A percentile compares a stretch with the other conserved stretches of the same genome.
Evolutionary conservation across 2,329 filamentous ascomycete genomes (phyloP).

Genomic region (Aspergillus intermedius): DNA sequence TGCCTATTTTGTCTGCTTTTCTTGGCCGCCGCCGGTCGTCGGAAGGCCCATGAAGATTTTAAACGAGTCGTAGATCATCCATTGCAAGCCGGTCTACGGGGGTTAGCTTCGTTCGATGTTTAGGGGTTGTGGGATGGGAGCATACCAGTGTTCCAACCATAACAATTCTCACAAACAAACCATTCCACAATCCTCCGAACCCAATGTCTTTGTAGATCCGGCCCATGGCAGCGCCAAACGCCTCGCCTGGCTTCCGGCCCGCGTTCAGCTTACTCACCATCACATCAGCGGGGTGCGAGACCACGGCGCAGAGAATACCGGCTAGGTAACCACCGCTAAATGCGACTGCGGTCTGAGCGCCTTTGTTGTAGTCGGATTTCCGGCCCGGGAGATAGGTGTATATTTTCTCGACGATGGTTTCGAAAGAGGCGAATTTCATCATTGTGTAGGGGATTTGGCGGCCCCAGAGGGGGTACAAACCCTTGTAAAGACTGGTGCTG

Average conservation of each 20-base stretch:
- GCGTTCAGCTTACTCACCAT: constrained; percentile 92
- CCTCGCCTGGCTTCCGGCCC: constrained; percentile 67
- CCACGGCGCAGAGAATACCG: constrained; percentile 79
- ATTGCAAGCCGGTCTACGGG: constrained; percentile 13
- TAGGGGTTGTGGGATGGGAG: constrained; percentile 18
- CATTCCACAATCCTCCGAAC: constrained; percentile 86
- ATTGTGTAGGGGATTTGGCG: constrained; percentile 87
- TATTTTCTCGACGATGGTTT: constrained; percentile 81
- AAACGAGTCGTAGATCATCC: constrained; percentile 58
- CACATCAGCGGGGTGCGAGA: constrained; percentile 75
- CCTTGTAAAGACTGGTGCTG: constrained; percentile 66
- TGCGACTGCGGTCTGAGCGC: constrained; percentile 75
- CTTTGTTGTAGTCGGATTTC: constrained; percentile 75
- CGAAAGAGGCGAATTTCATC: constrained; percentile 92
- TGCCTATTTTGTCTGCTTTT: neutral
- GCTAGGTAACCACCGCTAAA: constrained; percentile 80
- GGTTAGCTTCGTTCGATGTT: neutral
- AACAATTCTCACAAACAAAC: constrained; percentile 75
- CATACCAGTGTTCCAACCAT: constrained; percentile 69
- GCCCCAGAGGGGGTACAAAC: constrained; percentile 83
- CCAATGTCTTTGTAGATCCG: constrained; percentile 85
- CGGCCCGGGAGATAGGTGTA: constrained; percentile 67
- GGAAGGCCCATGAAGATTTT: constrained; percentile 86
- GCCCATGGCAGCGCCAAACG: constrained; percentile 65
- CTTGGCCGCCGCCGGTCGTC: constrained; percentile 62